Evolutionary conservation across 1,284 basidiomycete species (phyloP).

Genomic region (Boletus semigastroideus): DNA sequence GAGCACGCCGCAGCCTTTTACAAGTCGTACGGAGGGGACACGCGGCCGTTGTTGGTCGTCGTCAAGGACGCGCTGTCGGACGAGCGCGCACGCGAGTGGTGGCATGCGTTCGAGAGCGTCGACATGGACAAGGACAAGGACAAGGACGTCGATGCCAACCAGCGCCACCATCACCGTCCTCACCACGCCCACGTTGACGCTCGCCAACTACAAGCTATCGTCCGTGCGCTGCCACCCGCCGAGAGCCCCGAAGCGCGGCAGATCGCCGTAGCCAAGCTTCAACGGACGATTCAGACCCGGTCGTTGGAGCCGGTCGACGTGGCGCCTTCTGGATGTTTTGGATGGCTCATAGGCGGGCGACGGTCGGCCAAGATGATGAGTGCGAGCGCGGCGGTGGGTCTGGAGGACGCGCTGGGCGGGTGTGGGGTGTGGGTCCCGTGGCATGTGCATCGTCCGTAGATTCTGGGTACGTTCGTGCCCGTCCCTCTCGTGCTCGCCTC

Average conservation of each 20-base stretch:
- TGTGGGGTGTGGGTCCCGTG: conserved; percentile 19
- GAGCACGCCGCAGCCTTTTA: conserved; percentile 18
- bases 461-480: neutral
- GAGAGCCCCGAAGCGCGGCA: neutral
- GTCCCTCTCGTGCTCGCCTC: neutral
- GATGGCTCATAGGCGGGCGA: conserved; percentile 13
- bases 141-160: neutral
- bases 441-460: conserved; percentile 2
- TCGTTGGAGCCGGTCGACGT: conserved; percentile 26
- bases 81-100: conserved; percentile 22
- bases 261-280: conserved; percentile 9
- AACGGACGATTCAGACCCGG: conserved; percentile 21
- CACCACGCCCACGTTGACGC: neutral
- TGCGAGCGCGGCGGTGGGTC: neutral
- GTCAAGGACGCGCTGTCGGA: conserved; percentile 26
- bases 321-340: conserved; percentile 20
- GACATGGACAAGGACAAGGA: neutral
- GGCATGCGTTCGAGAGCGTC: conserved; percentile 8
- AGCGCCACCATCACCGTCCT: neutral
- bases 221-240: conserved; percentile 21
- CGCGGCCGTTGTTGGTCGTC: conserved; percentile 26
- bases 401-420: conserved; percentile 17
- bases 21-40: conserved; percentile 27
- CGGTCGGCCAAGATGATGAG: conserved; percentile 7
- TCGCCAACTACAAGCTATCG: conserved; percentile 20